Conservation (phyloP, 306 rosid species). For the Cucurbita argyrosperma region DNA sequence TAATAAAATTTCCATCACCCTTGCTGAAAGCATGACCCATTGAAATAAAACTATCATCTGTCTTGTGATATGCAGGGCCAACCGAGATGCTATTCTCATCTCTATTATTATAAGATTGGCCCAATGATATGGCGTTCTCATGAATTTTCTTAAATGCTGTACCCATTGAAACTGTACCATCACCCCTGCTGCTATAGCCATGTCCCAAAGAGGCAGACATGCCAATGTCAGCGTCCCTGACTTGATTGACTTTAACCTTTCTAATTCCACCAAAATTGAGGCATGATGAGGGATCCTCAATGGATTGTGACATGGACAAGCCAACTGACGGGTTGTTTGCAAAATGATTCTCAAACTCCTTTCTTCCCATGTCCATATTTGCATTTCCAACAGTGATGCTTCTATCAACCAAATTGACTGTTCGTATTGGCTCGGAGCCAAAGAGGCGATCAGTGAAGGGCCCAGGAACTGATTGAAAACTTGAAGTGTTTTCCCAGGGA, state of each 20-base stretch:
- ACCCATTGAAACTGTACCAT: slow-evolving; percentile 31
- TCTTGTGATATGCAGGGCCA: slow-evolving; percentile 39
- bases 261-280: slow-evolving; percentile 66
- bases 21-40: slow-evolving; percentile 47
- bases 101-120: slow-evolving; percentile 30
- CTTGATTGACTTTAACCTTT: slow-evolving; percentile 92
- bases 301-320: slow-evolving; percentile 53
- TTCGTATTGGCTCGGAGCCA: slow-evolving; percentile 48
- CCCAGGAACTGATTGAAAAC: slow-evolving; percentile 67
- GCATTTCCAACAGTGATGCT: slow-evolving; percentile 43
- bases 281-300: slow-evolving; percentile 51
- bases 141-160: slow-evolving; percentile 36
- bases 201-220: slow-evolving; percentile 42
- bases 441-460: slow-evolving; percentile 58
- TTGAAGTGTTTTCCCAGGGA: slow-evolving; percentile 58
- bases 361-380: slow-evolving; percentile 44
- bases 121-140: slow-evolving; percentile 33
- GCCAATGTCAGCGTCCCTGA: slow-evolving; percentile 54
- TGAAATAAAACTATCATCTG: slow-evolving; percentile 40
- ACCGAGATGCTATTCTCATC: slow-evolving; percentile 28
- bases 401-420: slow-evolving; percentile 54
- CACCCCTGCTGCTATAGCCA: slow-evolving; percentile 38
- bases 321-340: slow-evolving; percentile 47
- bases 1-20: slow-evolving; percentile 49
- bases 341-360: slow-evolving; percentile 49